A percentile compares a stretch with the other conserved stretches of the same genome.
phyloP scores from a whole-genome alignment of 192 early-diverging fungal genomes.

The Geranomyces variabilis region DNA sequence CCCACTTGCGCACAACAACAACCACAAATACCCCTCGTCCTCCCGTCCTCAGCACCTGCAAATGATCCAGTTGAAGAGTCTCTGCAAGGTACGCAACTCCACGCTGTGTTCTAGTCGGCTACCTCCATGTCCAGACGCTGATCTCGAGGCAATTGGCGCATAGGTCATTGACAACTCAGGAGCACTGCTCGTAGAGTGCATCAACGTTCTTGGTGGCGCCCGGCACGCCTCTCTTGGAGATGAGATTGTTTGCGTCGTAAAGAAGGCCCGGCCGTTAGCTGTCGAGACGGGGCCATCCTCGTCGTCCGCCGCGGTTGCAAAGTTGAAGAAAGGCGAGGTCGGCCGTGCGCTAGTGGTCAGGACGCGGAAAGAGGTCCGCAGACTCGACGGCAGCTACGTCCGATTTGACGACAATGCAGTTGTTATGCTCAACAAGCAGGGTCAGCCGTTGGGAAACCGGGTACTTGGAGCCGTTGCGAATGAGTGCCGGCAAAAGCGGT shows the following conservation, averaged over 20 bases:
- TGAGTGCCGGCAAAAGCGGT: conserved; percentile 91
- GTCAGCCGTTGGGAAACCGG: conserved; percentile 92
- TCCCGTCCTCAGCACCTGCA: too few relatives aligned
- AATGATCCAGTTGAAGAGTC: conserved; percentile 44
- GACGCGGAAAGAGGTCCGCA: conserved; percentile 82
- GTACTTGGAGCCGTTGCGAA: conserved; percentile 87
- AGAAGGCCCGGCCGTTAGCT: conserved; percentile 82
- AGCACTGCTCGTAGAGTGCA: conserved; percentile 90
- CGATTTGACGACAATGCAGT: conserved; percentile 98
- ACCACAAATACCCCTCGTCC: too few relatives aligned
- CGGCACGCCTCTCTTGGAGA: conserved; percentile 67
- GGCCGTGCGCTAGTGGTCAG: conserved; percentile 87
- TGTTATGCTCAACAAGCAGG: conserved; percentile 91
- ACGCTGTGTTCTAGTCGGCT: not conserved
- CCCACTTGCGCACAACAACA: too few relatives aligned
- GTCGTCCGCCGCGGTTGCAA: conserved; percentile 51
- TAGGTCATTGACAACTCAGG: conserved; percentile 99
- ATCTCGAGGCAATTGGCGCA: too few relatives aligned
- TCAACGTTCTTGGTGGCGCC: conserved; percentile 77
- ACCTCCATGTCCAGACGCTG: conserved; percentile 34
- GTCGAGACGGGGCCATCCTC: conserved; percentile 20
- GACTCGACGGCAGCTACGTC: conserved; percentile 89
- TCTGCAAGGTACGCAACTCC: conserved; percentile 30
- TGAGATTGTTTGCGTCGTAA: conserved; percentile 95
- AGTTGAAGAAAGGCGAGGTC: conserved; percentile 94